Evolutionary conservation across 2,329 filamentous ascomycete species (phyloP).

Genomic region (Sporothrix euskadiensis): DNA sequence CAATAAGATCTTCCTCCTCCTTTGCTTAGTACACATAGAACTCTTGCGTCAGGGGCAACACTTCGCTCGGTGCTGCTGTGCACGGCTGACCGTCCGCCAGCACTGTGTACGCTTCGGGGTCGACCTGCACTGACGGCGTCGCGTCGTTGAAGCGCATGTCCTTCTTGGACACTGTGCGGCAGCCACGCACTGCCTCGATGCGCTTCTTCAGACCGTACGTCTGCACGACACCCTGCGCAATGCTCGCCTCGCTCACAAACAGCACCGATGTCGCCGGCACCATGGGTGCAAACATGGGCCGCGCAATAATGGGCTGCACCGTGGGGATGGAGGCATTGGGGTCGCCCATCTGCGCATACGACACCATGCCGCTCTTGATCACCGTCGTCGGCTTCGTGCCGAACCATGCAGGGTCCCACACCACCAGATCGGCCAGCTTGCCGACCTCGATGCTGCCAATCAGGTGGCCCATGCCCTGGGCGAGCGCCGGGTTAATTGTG

Average conservation of each 20-base stretch:
- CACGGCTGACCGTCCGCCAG: slow-evolving; percentile 79
- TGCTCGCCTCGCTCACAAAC: slow-evolving; percentile 76
- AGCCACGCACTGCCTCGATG: slow-evolving; percentile 75
- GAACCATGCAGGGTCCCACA: slow-evolving; percentile 85
- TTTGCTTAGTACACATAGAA: slow-evolving; percentile 69
- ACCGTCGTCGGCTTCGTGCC: slow-evolving; percentile 81
- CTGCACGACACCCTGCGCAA: slow-evolving; percentile 66
- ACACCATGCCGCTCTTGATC: slow-evolving; percentile 85
- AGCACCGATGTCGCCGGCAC: slow-evolving; percentile 73
- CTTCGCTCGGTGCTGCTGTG: slow-evolving; percentile 68
- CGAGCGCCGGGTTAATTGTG: slow-evolving; percentile 88
- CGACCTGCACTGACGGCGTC: slow-evolving; percentile 85
- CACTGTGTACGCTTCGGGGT: slow-evolving; percentile 86
- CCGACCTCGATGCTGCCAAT: slow-evolving; percentile 86
- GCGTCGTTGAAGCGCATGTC: slow-evolving; percentile 89
- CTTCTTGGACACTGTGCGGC: slow-evolving; percentile 71
- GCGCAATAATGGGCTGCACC: slow-evolving; percentile 77
- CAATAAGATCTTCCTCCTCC: neutral
- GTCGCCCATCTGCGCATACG: slow-evolving; percentile 81
- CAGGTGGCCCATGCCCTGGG: slow-evolving; percentile 85
- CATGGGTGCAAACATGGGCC: slow-evolving; percentile 80
- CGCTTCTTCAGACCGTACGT: slow-evolving; percentile 76
- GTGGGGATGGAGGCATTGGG: slow-evolving; percentile 84
- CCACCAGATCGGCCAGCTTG: slow-evolving; percentile 83
- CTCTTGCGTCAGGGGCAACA: slow-evolving; percentile 72